Evolutionary conservation across 2,329 filamentous ascomycete genomes (phyloP).

Genomic region (Grosmannia penicillata): DNA sequence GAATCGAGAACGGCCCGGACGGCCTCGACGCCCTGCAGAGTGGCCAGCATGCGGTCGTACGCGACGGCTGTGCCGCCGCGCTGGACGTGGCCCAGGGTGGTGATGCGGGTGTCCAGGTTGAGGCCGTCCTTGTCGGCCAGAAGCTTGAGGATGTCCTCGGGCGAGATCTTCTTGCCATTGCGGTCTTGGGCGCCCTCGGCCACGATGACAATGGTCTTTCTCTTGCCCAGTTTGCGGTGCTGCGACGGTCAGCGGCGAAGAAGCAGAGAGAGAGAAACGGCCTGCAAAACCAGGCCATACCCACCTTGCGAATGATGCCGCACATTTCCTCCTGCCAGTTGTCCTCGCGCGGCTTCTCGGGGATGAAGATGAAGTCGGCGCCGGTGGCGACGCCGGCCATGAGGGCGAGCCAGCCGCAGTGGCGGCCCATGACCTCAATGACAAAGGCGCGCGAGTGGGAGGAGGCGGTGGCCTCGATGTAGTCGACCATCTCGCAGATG

Average conservation of each 20-base stretch:
- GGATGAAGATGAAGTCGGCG: conserved; percentile 93
- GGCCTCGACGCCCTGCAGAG: conserved; percentile 85
- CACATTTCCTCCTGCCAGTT: conserved; percentile 89
- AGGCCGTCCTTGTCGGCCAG: conserved; percentile 62
- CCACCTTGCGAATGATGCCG: conserved; percentile 56
- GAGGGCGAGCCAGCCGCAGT: conserved; percentile 93
- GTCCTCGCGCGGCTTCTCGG: conserved; percentile 75
- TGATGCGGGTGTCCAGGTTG: conserved; percentile 81
- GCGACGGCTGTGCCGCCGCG: conserved; percentile 83
- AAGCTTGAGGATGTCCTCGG: conserved; percentile 70
- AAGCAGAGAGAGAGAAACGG: neutral
- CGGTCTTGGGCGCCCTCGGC: conserved; percentile 87
- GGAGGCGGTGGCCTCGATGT: conserved; percentile 86
- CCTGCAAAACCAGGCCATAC: neutral
- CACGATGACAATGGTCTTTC: conserved; percentile 95
- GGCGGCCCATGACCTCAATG: conserved; percentile 94
- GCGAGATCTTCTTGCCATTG: conserved; percentile 69
- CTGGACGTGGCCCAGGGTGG: conserved; percentile 93
- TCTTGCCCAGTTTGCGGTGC: conserved; percentile 80
- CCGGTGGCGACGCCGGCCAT: conserved; percentile 93
- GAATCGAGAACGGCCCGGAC: conserved; percentile 84
- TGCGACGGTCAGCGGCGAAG: conserved; percentile 19
- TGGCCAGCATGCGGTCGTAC: conserved; percentile 87
- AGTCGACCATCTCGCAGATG: conserved; percentile 92
- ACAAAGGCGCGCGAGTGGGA: conserved; percentile 96